A percentile compares a stretch with the other conserved stretches of the same genome.
These are phyloP conservation scores for Coffea eugenioides DNA, from an alignment of 257 asterid genomes.

Conservation along the genomic window DNA sequence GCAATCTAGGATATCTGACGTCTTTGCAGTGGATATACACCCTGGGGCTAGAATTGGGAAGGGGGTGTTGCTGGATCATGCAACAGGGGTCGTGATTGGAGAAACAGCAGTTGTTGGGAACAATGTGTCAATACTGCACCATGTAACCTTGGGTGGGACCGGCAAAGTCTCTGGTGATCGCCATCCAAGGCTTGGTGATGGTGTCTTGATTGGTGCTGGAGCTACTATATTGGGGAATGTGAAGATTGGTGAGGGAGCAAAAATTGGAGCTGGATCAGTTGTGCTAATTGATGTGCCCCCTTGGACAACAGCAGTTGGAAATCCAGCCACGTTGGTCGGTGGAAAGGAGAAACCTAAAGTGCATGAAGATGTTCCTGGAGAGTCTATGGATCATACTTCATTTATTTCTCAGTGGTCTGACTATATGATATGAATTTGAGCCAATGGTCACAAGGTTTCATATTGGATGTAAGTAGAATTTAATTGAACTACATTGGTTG, in stretches of 20 bases:
- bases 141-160: constrained; percentile 82
- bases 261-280: constrained; percentile 71
- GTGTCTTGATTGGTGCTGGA: constrained; percentile 78
- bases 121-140: constrained; percentile 64
- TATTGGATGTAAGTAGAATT: too few species aligned
- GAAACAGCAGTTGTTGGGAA: constrained; percentile 84
- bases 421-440: constrained; percentile 26
- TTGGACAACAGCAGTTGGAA: constrained; percentile 65
- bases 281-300: constrained; percentile 65
- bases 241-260: constrained; percentile 55
- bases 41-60: constrained; percentile 48
- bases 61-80: constrained; percentile 50
- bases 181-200: constrained; percentile 81
- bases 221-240: constrained; percentile 67
- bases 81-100: constrained; percentile 79
- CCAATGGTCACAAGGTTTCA: too few species aligned
- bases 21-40: constrained; percentile 44
- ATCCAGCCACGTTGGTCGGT: constrained; percentile 66
- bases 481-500: too few species aligned
- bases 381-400: constrained; percentile 42
- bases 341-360: constrained; percentile 28
- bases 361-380: constrained; percentile 38
- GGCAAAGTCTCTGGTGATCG: constrained; percentile 76
- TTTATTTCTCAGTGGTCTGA: constrained; percentile 37
- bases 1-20: constrained; percentile 43